Conservation (phyloP, 768 basidiomycete genomes). For the Cyathus striatus region DNA sequence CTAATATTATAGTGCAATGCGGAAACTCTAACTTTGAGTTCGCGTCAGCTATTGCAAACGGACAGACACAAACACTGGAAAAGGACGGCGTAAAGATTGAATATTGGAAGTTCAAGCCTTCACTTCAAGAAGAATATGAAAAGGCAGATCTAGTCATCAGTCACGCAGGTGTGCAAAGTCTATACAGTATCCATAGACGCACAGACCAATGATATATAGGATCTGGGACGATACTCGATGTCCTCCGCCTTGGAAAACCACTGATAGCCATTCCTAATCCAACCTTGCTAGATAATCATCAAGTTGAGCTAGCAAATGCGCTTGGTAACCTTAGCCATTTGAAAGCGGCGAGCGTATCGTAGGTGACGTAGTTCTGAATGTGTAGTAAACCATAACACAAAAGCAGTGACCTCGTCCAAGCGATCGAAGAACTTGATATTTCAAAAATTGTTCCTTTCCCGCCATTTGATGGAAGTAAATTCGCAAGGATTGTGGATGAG, state of each 20-base stretch:
- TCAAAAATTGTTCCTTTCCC: conserved; percentile 54
- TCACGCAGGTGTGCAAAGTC: conserved; percentile 72
- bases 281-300: conserved; percentile 88
- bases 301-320: conserved; percentile 78
- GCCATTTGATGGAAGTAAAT: conserved; percentile 60
- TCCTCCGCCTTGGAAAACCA: conserved; percentile 65
- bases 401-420: conserved; percentile 46
- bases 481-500: conserved; percentile 65
- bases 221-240: conserved; percentile 91
- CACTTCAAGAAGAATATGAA: conserved; percentile 60
- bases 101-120: conserved; percentile 70
- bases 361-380: conserved; percentile 28
- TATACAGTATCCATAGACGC: background rate
- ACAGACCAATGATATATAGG: conserved; percentile 40
- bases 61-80: conserved; percentile 17
- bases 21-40: conserved; percentile 59
- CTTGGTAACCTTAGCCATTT: conserved; percentile 58
- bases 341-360: conserved; percentile 53
- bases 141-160: conserved; percentile 79
- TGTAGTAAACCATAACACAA: no score
- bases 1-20: conserved; percentile 65
- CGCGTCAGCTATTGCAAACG: conserved; percentile 20
- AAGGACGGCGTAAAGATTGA: conserved; percentile 49
- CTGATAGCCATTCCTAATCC: conserved; percentile 89
- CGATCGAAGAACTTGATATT: conserved; percentile 46